Evolutionary conservation across 2,329 filamentous ascomycete species (phyloP).

Genomic region (Teratosphaeria nubilosa): DNA sequence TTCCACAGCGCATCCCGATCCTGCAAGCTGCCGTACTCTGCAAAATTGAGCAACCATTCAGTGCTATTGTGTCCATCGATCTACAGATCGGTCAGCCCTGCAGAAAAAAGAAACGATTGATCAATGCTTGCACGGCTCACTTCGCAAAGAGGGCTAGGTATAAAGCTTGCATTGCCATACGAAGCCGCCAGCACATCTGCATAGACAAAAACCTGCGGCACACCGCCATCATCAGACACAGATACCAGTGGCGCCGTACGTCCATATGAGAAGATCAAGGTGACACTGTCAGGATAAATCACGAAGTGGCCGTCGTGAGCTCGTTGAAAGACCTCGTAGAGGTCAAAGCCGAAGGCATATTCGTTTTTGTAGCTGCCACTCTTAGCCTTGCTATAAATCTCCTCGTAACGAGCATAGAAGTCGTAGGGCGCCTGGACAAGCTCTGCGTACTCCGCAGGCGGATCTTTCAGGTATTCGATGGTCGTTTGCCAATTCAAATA

Average conservation of each 20-base stretch:
- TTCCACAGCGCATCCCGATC: slow-evolving; percentile 50
- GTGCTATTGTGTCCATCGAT: slow-evolving; percentile 50
- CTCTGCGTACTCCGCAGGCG: slow-evolving; percentile 35
- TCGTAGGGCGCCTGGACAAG: slow-evolving; percentile 36
- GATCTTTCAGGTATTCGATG: slow-evolving; percentile 34
- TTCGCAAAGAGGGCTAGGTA: slow-evolving; percentile 37
- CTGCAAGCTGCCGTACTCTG: slow-evolving; percentile 40
- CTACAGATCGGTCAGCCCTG: slow-evolving; percentile 14
- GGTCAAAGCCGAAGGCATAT: slow-evolving; percentile 38
- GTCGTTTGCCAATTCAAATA: slow-evolving; percentile 40
- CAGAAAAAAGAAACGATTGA: not conserved
- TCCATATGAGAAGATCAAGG: slow-evolving; percentile 41
- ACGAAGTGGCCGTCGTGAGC: slow-evolving; percentile 58
- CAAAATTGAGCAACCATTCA: slow-evolving; percentile 39
- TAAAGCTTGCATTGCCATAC: slow-evolving; percentile 31
- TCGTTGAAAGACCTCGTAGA: slow-evolving; percentile 43
- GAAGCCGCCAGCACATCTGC: slow-evolving; percentile 35
- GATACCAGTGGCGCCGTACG: slow-evolving; percentile 46
- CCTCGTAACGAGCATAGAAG: slow-evolving; percentile 29
- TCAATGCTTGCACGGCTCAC: not conserved
- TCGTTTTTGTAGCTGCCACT: slow-evolving; percentile 30
- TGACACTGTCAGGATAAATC: slow-evolving; percentile 45
- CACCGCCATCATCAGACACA: slow-evolving; percentile 50
- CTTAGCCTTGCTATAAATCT: slow-evolving; percentile 30
- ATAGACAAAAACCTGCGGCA: slow-evolving; percentile 49